phyloP scores from a whole-genome alignment of 2,329 filamentous ascomycete genomes.

The Arthrobotrys pseudoclavata region DNA sequence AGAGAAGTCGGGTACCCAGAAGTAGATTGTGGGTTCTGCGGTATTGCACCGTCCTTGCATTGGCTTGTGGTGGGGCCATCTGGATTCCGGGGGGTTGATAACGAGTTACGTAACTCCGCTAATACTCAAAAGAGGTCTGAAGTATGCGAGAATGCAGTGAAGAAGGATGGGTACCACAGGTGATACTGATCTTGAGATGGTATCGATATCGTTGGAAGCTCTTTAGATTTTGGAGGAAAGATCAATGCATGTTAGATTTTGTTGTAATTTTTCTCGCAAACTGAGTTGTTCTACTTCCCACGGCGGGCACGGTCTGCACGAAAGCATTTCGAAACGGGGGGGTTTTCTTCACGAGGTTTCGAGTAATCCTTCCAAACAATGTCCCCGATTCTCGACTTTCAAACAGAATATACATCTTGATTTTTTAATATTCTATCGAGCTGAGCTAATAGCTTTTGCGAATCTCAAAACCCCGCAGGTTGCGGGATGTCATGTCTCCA shows the following conservation, averaged over 20 bases:
- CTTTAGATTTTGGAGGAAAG: conserved; percentile 5
- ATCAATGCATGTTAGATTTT: conserved; percentile 33
- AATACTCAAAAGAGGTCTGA: background rate
- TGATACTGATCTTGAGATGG: background rate
- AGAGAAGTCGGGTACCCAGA: conserved; percentile 84
- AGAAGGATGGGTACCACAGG: background rate
- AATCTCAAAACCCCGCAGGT: conserved; percentile 26
- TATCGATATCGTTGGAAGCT: background rate
- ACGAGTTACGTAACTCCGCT: no score
- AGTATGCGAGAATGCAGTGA: background rate
- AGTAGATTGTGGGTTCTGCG: conserved; percentile 86
- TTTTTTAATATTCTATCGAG: no score
- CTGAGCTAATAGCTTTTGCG: no score
- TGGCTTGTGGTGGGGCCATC: conserved; percentile 50
- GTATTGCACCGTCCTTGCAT: conserved; percentile 68
- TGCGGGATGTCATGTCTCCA: conserved; percentile 44
- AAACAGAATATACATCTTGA: no score
- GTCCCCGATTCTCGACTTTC: background rate
- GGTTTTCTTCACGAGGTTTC: background rate
- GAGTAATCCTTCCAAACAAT: conserved; percentile 1
- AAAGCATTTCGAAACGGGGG: background rate
- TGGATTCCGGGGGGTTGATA: background rate
- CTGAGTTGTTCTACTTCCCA: conserved; percentile 36
- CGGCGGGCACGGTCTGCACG: no score
- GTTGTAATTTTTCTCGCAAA: conserved; percentile 47